phyloP scores from a whole-genome alignment of 1,139 yeast species.

The Kodamaea suecica region DNA sequence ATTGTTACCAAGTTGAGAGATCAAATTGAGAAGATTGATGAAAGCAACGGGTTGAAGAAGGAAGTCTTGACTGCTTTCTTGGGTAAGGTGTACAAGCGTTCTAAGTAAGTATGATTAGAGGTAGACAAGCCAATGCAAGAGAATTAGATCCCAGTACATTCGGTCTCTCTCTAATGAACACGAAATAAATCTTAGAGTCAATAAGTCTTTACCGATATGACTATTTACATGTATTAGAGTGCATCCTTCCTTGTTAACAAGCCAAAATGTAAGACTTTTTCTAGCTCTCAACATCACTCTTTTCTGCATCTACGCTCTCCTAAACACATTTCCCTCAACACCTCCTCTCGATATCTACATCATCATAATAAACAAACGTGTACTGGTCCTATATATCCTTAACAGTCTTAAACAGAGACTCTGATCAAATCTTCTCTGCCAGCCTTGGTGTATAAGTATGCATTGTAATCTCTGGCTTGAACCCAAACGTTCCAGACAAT shows the following conservation, averaged over 20 bases:
- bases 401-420: conserved; percentile 54
- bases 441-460: conserved; percentile 93
- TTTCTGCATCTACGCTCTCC: no score
- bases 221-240: no score
- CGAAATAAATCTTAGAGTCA: no score
- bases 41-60: conserved; percentile 86
- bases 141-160: no score
- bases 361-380: no score
- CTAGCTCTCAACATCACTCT: no score
- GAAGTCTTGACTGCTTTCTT: conserved; percentile 82
- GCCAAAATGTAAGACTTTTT: neutral
- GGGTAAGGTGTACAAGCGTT: conserved; percentile 89
- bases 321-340: no score
- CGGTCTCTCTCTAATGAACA: no score
- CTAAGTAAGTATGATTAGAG: no score
- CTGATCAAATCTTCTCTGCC: conserved; percentile 92
- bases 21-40: conserved; percentile 73
- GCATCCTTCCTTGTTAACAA: neutral
- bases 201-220: no score
- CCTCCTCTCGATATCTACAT: no score
- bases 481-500: conserved; percentile 87
- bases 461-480: conserved; percentile 86
- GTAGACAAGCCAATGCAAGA: no score
- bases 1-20: conserved; percentile 61
- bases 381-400: neutral